A percentile compares a stretch with the other conserved stretches of the same genome.
These are phyloP conservation scores for Aspergillus nanangensis DNA, from an alignment of 495 filamentous ascomycete species.

Conservation along the genomic window DNA sequence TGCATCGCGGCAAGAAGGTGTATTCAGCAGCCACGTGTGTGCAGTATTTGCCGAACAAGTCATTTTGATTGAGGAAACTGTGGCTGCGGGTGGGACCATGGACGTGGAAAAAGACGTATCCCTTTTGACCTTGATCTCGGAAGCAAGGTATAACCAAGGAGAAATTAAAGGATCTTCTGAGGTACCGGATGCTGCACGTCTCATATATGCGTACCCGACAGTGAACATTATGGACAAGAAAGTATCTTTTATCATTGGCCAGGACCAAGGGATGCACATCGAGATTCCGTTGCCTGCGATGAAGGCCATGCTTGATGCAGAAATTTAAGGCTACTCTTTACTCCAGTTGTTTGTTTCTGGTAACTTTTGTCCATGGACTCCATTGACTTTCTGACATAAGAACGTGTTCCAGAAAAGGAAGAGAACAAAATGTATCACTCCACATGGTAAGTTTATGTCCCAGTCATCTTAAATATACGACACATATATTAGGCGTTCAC, in stretches of 20 bases:
- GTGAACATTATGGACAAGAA: constrained; percentile 5
- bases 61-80: constrained; percentile 50
- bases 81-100: not conserved
- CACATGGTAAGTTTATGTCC: too few relatives aligned
- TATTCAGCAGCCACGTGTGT: constrained; percentile 57
- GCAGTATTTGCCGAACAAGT: constrained; percentile 51
- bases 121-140: not conserved
- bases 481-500: too few relatives aligned
- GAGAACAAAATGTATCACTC: too few relatives aligned
- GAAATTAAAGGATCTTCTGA: not conserved
- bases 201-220: constrained; percentile 12
- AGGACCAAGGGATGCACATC: constrained; percentile 2
- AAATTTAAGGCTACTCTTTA: not conserved
- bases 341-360: too few relatives aligned
- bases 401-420: too few relatives aligned
- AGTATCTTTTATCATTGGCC: constrained; percentile 11
- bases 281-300: constrained; percentile 9
- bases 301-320: constrained; percentile 9
- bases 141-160: not conserved
- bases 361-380: too few relatives aligned
- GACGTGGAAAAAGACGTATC: constrained; percentile 10
- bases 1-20: constrained; percentile 54
- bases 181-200: constrained; percentile 10
- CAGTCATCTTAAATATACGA: too few relatives aligned
- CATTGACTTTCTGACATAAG: too few relatives aligned